A percentile compares a stretch with the other conserved stretches of the same genome.
Evolutionary conservation across 176 grass and related monocot species (phyloP).

Genomic region (Eragrostis nindensis): DNA sequence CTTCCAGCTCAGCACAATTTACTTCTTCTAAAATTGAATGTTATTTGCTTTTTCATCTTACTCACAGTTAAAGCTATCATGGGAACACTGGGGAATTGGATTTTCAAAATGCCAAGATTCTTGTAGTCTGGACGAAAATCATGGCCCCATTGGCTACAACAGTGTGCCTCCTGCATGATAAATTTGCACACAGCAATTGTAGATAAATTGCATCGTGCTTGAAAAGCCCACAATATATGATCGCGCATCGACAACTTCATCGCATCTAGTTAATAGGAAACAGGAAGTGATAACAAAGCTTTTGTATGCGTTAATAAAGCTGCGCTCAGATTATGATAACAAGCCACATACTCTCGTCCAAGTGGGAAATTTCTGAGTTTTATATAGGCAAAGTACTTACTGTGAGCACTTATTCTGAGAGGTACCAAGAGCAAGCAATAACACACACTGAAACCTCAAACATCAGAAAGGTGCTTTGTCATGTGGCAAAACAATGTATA

Average conservation of each 20-base stretch:
- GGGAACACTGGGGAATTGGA: conserved; percentile 95
- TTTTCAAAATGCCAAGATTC: conserved; percentile 94
- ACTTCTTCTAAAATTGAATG: conserved; percentile 18
- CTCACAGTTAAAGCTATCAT: conserved; percentile 94
- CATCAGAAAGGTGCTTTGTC: conserved; percentile 1
- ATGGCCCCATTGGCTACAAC: conserved; percentile 98
- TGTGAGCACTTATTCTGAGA: not conserved
- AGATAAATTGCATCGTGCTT: conserved; percentile 11
- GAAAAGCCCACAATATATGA: conserved; percentile 17
- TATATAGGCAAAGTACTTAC: not conserved
- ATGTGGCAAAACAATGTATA: not conserved
- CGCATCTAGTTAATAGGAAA: not conserved
- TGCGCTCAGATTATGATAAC: not conserved
- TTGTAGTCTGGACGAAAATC: conserved; percentile 99
- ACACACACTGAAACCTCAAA: conserved; percentile 20
- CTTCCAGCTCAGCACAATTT: conserved; percentile 20
- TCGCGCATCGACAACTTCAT: not conserved
- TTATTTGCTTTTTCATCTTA: conserved; percentile 29
- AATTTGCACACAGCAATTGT: conserved; percentile 3
- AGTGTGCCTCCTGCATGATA: conserved; percentile 83
- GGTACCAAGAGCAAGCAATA: conserved; percentile 25
- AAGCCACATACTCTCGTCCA: not conserved
- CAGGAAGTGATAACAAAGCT: conserved; percentile 1
- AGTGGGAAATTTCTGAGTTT: not conserved
- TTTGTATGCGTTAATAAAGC: not conserved